Base-by-base conservation (phyloP, 2,329 filamentous ascomycete species). In the Esteya vermicola region DNA sequence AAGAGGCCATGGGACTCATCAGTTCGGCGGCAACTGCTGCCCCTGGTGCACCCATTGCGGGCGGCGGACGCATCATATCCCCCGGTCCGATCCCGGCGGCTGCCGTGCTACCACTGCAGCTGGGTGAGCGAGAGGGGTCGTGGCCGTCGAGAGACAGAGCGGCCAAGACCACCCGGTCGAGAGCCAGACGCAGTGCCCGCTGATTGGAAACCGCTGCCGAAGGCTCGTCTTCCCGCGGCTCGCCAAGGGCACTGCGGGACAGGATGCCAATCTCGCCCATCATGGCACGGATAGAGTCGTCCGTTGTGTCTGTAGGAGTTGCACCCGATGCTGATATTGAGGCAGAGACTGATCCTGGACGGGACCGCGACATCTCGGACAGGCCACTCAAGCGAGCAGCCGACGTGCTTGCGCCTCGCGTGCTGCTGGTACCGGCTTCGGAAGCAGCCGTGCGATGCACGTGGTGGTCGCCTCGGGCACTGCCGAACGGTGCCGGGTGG, bases 241-340 rank as follows among this genome's bases (percentile, higher is more conserved):
- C 54, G 23, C 52, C 53, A 50, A 56, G 54, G 13, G 54, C 53
- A 40, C 48, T 55, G 21, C 50, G 51, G 6, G 54, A 54, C 12
- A 56, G 44, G 13, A 52, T 51, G 13, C 52, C 50, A 22, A 55
- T 55, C 31, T 54, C 53, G 1, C 52, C 51, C 53, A 54, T 53
- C 5, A 50, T 51, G 28, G 47, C 47, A 28, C 49, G 38, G 13
- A 40, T 34, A 19, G 31, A 34, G 18, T 31, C 38, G 19, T 40
- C 38, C 12, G 31, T n/a, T 18, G 22, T 25, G n/a, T n/a, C n/a
- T n/a, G n/a, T n/a, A n/a, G n/a, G n/a, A n/a, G n/a, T n/a, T n/a
- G n/a, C n/a, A n/a, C n/a, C n/a, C n/a, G n/a, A n/a, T n/a, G n/a
- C n/a, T n/a, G n/a, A n/a, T n/a, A n/a, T n/a, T n/a, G n/a, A n/a